phyloP scores from a whole-genome alignment of 140 eudicot species.

The Bidens hawaiensis region DNA sequence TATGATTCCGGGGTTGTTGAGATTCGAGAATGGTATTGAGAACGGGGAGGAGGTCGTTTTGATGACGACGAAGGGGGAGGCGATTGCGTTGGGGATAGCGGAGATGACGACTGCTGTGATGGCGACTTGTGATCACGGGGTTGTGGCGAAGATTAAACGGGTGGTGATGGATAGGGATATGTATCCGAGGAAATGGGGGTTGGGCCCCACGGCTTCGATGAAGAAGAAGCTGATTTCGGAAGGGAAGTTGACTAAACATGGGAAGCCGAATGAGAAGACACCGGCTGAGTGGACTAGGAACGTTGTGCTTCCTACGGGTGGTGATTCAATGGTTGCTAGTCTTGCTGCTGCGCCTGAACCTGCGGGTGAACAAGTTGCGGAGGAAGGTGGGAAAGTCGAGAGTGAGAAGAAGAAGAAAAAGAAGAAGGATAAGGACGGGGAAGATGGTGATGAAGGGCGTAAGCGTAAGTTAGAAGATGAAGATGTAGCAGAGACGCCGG shows the following conservation, averaged over 20 bases:
- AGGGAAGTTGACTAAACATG: slow-evolving; percentile 86
- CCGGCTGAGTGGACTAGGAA: slow-evolving; percentile 89
- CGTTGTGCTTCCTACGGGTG: slow-evolving; percentile 69
- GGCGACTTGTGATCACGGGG: slow-evolving; percentile 98
- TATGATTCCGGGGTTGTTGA: slow-evolving; percentile 90
- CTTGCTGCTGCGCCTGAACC: slow-evolving; percentile 55
- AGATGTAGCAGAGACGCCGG: too few species aligned
- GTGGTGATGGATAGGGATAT: slow-evolving; percentile 96
- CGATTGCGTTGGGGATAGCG: slow-evolving; percentile 80
- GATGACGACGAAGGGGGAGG: slow-evolving; percentile 96
- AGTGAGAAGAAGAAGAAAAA: background rate
- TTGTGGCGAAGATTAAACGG: slow-evolving; percentile 89
- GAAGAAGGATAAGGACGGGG: too few species aligned
- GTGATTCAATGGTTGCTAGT: slow-evolving; percentile 66
- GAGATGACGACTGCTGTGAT: slow-evolving; percentile 97
- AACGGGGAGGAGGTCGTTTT: slow-evolving; percentile 85
- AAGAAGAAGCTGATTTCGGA: slow-evolving; percentile 79
- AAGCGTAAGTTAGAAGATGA: too few species aligned
- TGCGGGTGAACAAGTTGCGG: slow-evolving; percentile 12
- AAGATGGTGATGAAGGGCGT: too few species aligned
- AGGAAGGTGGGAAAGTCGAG: slow-evolving; percentile 16
- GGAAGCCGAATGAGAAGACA: slow-evolving; percentile 69
- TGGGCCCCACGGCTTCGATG: slow-evolving; percentile 88
- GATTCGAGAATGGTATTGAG: slow-evolving; percentile 84
- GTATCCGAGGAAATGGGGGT: slow-evolving; percentile 96